phyloP scores from a whole-genome alignment of 2,329 filamentous ascomycete genomes.

The Cercospora sp. region DNA sequence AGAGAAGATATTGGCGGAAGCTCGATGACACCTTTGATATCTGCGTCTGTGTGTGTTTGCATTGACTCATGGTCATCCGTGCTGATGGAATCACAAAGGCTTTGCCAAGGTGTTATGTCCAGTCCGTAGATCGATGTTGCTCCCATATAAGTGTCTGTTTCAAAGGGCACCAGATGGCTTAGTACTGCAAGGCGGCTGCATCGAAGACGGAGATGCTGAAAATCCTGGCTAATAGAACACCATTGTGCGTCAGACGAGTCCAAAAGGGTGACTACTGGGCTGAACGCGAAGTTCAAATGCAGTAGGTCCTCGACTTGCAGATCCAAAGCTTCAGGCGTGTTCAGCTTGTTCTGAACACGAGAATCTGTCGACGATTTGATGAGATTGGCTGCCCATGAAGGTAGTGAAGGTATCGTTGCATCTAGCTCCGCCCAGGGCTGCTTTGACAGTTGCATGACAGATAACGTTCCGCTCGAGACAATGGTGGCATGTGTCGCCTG shows the following conservation, averaged over 20 bases:
- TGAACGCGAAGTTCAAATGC: background rate
- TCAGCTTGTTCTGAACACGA: background rate
- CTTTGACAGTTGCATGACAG: background rate
- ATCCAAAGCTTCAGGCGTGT: background rate
- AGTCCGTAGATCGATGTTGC: background rate
- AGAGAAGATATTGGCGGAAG: background rate
- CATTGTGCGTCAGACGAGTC: background rate
- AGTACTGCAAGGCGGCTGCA: background rate
- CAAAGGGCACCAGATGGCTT: background rate
- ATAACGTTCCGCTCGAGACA: background rate
- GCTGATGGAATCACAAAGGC: background rate
- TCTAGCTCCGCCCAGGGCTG: background rate
- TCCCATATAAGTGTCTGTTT: background rate
- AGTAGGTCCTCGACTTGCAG: background rate
- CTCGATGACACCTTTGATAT: background rate
- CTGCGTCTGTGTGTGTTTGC: background rate
- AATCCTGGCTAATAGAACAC: background rate
- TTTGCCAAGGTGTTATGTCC: background rate
- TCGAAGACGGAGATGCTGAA: background rate
- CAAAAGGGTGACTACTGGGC: background rate
- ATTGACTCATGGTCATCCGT: background rate
- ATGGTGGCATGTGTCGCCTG: background rate
- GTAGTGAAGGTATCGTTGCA: background rate
- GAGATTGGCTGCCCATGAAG: background rate
- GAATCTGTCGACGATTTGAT: background rate